phyloP scores from a whole-genome alignment of 495 filamentous ascomycete species.

The Penicillium pancosmium region DNA sequence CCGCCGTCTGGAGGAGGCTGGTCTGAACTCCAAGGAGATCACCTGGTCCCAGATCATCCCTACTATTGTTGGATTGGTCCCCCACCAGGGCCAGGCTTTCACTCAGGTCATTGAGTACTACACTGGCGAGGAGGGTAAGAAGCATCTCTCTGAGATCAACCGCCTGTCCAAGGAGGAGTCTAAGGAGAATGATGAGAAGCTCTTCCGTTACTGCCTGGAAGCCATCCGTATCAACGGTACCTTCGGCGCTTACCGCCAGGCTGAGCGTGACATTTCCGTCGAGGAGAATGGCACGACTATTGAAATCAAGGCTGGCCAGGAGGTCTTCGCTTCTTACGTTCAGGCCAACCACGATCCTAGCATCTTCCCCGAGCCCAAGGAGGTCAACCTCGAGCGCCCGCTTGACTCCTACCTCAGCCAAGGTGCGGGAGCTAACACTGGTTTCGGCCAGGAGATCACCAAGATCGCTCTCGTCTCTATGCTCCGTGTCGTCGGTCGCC shows the following conservation, averaged over 20 bases:
- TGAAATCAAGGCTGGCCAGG: constrained; percentile 52
- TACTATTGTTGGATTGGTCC: constrained; percentile 60
- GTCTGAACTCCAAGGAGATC: constrained; percentile 66
- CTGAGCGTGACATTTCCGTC: constrained; percentile 45
- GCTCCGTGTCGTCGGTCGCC: constrained; percentile 58
- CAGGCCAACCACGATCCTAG: constrained; percentile 60
- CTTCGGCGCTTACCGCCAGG: constrained; percentile 58
- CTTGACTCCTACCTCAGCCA: constrained; percentile 71
- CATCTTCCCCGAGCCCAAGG: constrained; percentile 69
- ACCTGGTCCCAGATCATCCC: constrained; percentile 74
- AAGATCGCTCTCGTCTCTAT: constrained; percentile 67
- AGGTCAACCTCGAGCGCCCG: constrained; percentile 68
- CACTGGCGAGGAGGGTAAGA: constrained; percentile 57
- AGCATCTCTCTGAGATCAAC: constrained; percentile 61
- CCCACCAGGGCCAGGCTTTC: constrained; percentile 74
- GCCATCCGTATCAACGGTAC: constrained; percentile 64
- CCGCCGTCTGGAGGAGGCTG: constrained; percentile 66
- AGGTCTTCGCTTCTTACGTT: constrained; percentile 49
- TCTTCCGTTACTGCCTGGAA: constrained; percentile 55
- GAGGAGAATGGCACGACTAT: constrained; percentile 55
- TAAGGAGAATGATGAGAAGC: constrained; percentile 49
- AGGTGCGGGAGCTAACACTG: constrained; percentile 61
- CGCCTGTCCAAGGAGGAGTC: constrained; percentile 52
- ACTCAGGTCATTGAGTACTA: constrained; percentile 82
- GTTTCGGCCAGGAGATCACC: constrained; percentile 62